A percentile compares a stretch with the other conserved stretches of the same genome.
Evolutionary conservation across 139 green algal species (phyloP).

Genomic region (Limnomonas spitsbergensis): DNA sequence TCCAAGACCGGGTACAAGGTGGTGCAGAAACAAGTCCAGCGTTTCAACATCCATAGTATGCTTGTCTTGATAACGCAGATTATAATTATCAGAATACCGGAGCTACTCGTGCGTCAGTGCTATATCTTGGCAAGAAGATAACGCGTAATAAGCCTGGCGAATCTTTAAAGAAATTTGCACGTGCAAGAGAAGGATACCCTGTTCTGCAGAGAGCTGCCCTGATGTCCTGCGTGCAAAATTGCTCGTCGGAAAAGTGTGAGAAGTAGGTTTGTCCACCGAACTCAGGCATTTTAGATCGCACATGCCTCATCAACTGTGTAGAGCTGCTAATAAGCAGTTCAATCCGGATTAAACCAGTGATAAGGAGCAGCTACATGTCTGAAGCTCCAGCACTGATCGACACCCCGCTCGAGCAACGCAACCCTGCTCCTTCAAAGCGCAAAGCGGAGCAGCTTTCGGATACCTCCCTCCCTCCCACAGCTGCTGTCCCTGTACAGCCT

Average conservation of each 20-base stretch:
- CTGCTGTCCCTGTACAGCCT: not conserved
- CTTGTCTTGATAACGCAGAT: not conserved
- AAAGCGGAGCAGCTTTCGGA: not conserved
- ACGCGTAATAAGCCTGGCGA: not conserved
- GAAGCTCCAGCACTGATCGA: no score
- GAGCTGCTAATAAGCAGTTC: no score
- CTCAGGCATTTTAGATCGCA: no score
- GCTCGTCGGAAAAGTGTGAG: no score
- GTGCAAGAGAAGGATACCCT: no score
- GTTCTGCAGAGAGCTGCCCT: no score
- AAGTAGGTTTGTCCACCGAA: no score
- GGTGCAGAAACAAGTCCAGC: conserved; percentile 22
- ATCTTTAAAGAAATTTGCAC: not conserved
- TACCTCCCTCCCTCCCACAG: not conserved
- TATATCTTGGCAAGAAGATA: not conserved
- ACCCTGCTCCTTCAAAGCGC: not conserved
- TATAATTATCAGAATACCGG: not conserved
- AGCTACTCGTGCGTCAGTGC: not conserved
- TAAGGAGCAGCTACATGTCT: no score
- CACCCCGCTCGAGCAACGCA: no score
- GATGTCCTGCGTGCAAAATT: no score
- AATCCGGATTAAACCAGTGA: no score
- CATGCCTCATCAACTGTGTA: no score
- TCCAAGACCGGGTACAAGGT: conserved; percentile 27
- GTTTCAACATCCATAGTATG: conserved; percentile 4